phyloP scores from a whole-genome alignment of 495 filamentous ascomycete genomes.

The Cetradonia linearis region DNA sequence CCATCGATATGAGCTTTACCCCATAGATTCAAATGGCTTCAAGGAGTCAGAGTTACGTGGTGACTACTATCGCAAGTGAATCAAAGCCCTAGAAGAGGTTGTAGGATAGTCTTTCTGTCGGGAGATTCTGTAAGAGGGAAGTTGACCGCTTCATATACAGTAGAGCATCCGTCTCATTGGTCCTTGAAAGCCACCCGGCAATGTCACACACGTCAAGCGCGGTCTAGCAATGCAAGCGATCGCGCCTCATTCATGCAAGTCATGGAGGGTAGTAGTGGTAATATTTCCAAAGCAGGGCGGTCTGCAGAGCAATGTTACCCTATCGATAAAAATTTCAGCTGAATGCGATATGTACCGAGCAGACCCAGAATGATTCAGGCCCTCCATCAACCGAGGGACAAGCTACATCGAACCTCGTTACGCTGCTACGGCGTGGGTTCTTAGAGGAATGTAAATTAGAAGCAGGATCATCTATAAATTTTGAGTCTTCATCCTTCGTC shows the following conservation, averaged over 20 bases:
- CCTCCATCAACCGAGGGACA: conserved; percentile 1
- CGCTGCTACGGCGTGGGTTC: conserved; percentile 3
- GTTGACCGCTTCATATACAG: background rate
- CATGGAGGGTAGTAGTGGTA: background rate
- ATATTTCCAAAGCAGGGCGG: background rate
- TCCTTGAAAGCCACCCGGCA: background rate
- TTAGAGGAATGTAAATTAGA: background rate
- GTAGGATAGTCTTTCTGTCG: background rate
- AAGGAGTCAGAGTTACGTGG: background rate
- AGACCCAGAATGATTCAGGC: background rate
- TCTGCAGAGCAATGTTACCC: background rate
- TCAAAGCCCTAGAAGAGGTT: background rate
- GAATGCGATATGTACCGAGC: background rate
- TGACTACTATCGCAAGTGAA: background rate
- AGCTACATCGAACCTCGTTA: background rate
- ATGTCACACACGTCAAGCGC: background rate
- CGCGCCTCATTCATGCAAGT: conserved; percentile 6
- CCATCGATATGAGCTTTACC: background rate
- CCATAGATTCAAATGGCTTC: background rate
- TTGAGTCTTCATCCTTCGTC: conserved; percentile 1
- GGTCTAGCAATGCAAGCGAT: background rate
- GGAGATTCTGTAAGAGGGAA: background rate
- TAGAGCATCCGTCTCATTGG: background rate
- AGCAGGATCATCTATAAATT: conserved; percentile 1
- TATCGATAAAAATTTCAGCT: background rate